Evolutionary conservation across 352 stramenopile species (phyloP), one percentile per base, ranked within the genome.

Genomic region (Saprolegnia diclina): DNA sequence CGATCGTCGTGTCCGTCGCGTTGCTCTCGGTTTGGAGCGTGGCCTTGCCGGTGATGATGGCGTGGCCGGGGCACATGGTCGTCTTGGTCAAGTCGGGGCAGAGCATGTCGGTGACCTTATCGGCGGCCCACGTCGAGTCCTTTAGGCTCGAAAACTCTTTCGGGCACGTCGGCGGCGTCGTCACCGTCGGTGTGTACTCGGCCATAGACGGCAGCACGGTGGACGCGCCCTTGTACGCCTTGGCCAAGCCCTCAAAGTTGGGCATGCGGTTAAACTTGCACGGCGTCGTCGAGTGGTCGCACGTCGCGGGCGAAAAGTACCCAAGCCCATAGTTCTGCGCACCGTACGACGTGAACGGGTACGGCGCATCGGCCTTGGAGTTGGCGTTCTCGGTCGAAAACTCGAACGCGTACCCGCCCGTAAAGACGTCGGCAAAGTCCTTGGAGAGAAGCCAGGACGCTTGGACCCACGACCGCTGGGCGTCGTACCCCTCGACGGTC

Each of bases 271-370:
- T 83, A 65, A 84, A 96, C n/a, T 64, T 67, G 71, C 88, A 96
- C 48, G 73, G 24, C 0, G 73, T 77, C 32, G 64, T 75, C 0
- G 66, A 61, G 67, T 91, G 79, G 57, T 95, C 80, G 59, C 88
- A 96, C 66, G 84, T 64, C 14, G 72, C 77, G 14, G 88, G 88
- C 13, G 76, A 77, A 63, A 87, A 95, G 77, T 92, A 97, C 5
- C 89, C 89, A 0, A 96, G 74, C 1, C 89, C 89, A 62, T 96
- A 97, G 71, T 94, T 92, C 69, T 91, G 78, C 11, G 76, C 72
- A 4, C 82, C 85, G 55, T 80, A 95, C 5, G 52, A 64, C 54
- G 78, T 91, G 72, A 95, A 96, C 26, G 87, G 87, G 67, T 81
- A 94, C 54, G 69, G 54, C 14, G 82, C 79, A 2, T 75, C 72